Conservation (phyloP, 2,329 filamentous ascomycete species). For the Capronia coronata region DNA sequence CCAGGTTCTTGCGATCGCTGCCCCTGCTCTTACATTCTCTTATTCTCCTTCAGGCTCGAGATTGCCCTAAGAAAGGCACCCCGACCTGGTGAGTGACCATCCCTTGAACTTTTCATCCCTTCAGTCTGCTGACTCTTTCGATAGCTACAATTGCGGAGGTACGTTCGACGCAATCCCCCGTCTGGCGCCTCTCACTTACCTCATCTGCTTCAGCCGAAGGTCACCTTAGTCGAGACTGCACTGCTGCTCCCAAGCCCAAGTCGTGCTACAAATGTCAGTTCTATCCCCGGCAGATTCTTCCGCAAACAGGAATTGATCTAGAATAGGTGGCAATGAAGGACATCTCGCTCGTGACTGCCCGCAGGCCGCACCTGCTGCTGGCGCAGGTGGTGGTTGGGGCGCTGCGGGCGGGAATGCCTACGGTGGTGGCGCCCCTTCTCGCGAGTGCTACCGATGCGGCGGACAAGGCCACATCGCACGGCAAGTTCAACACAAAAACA, state of each 20-base stretch:
- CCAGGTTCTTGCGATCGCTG: slow-evolving; percentile 17
- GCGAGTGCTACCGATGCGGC: slow-evolving; percentile 97
- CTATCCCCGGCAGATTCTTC: background rate
- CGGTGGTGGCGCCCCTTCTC: slow-evolving; percentile 45
- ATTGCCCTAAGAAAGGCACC: slow-evolving; percentile 77
- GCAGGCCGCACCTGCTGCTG: slow-evolving; percentile 37
- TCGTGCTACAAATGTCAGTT: slow-evolving; percentile 50
- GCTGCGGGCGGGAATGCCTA: slow-evolving; percentile 43
- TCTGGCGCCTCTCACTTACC: slow-evolving; percentile 4
- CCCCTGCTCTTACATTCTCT: slow-evolving; percentile 15
- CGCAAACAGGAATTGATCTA: slow-evolving; percentile 54
- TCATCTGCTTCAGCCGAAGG: slow-evolving; percentile 48
- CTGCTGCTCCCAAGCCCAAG: slow-evolving; percentile 79
- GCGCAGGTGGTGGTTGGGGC: slow-evolving; percentile 44
- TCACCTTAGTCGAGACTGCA: slow-evolving; percentile 87
- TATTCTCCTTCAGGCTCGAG: slow-evolving; percentile 57
- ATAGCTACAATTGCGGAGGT: slow-evolving; percentile 76
- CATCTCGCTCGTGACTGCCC: slow-evolving; percentile 66
- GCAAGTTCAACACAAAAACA: slow-evolving; percentile 9
- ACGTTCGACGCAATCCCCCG: slow-evolving; percentile 36
- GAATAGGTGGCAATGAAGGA: slow-evolving; percentile 65
- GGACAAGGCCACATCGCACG: slow-evolving; percentile 91
- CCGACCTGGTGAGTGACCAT: slow-evolving; percentile 63
- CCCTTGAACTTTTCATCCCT: slow-evolving; percentile 10
- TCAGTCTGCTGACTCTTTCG: slow-evolving; percentile 24